These are phyloP conservation scores for Asterionellopsis glacialis DNA, from an alignment of 108 stramenopile genomes.

Conservation along the genomic window DNA sequence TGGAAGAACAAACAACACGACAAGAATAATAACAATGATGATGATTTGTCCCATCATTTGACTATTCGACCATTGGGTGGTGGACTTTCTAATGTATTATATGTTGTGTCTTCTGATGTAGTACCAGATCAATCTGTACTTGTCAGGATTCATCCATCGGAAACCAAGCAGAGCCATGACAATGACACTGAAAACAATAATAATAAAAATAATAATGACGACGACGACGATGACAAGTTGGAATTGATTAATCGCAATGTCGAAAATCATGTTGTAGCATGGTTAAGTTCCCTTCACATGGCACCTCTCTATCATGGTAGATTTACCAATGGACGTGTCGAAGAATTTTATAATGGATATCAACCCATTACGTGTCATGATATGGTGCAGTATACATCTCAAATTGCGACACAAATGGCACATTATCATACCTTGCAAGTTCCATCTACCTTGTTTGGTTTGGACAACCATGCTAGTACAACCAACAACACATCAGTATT, in stretches of 20 bases:
- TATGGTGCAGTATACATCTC: slow-evolving; percentile 32
- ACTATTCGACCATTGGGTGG: slow-evolving; percentile 21
- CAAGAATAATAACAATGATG: too few relatives aligned
- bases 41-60: too few relatives aligned
- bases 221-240: slow-evolving; percentile 11
- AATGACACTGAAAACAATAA: slow-evolving; percentile 1
- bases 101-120: slow-evolving; percentile 14
- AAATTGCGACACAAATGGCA: slow-evolving; percentile 39
- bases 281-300: slow-evolving; percentile 32
- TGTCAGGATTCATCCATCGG: slow-evolving; percentile 39
- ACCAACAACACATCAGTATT: not conserved
- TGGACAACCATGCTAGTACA: too few relatives aligned
- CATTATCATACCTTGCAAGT: slow-evolving; percentile 27
- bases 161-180: too few relatives aligned
- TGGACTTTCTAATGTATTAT: slow-evolving; percentile 42
- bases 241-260: slow-evolving; percentile 17
- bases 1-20: too few relatives aligned
- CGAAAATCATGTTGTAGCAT: slow-evolving; percentile 48
- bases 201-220: not conserved
- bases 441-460: slow-evolving; percentile 11
- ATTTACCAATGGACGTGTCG: slow-evolving; percentile 68
- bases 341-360: slow-evolving; percentile 54
- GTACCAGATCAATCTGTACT: slow-evolving; percentile 10
- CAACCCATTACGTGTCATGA: slow-evolving; percentile 31
- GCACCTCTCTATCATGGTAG: slow-evolving; percentile 66